These are phyloP conservation scores for Auricularia sp. DNA, from an alignment of 768 basidiomycete species.

Conservation along the genomic window DNA sequence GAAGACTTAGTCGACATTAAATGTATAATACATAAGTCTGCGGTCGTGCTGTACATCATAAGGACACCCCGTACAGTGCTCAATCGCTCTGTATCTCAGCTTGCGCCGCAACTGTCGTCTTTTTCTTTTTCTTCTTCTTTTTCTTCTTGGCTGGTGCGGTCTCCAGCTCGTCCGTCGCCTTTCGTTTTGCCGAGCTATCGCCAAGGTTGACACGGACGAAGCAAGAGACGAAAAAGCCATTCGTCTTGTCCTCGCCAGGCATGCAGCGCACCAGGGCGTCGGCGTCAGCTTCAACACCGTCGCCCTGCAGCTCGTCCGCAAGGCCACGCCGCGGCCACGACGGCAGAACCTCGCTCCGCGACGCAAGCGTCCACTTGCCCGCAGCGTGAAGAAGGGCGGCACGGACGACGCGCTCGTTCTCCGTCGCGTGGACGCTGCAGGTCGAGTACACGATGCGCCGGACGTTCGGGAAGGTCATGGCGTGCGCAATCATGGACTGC, in stretches of 20 bases:
- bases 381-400: constrained; percentile 59
- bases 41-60: no score
- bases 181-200: constrained; percentile 3
- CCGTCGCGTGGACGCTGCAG: constrained; percentile 84
- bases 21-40: no score
- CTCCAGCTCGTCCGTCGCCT: constrained; percentile 11
- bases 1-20: no score
- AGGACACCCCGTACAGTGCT: no score
- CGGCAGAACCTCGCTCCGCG: constrained; percentile 57
- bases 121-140: constrained; percentile 18
- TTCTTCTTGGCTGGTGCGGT: constrained; percentile 5
- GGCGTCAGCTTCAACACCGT: constrained; percentile 42
- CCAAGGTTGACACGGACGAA: constrained; percentile 39
- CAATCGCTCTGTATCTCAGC: no score
- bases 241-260: constrained; percentile 77
- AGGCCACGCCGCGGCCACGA: constrained; percentile 76
- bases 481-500: constrained; percentile 82
- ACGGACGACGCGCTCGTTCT: constrained; percentile 87
- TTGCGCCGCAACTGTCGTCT: constrained; percentile 8
- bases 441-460: constrained; percentile 90
- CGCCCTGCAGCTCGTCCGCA: constrained; percentile 44
- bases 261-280: constrained; percentile 59
- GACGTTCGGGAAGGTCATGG: constrained; percentile 82
- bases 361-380: constrained; percentile 59
- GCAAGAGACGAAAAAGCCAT: constrained; percentile 98